Evolutionary conservation across 345 rosid genomes (phyloP).

Genomic region (Cardamine resedifolia): DNA sequence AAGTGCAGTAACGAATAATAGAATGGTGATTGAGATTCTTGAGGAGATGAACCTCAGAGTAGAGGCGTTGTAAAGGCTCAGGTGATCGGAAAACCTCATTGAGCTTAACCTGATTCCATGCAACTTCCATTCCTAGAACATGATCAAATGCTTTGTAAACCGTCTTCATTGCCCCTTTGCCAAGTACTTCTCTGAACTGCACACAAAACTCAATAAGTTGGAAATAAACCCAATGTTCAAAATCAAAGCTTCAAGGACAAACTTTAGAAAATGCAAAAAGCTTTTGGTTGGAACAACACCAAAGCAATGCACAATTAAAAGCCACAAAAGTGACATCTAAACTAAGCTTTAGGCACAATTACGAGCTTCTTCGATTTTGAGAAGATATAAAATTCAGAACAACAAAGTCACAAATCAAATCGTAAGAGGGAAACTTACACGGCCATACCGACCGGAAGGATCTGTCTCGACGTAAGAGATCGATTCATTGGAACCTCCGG

Average conservation of each 20-base stretch:
- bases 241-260: not conserved
- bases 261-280: not conserved
- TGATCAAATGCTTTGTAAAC: slow-evolving; percentile 93
- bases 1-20: slow-evolving; percentile 62
- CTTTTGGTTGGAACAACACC: too few species aligned
- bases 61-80: slow-evolving; percentile 76
- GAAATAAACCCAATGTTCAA: not conserved
- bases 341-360: not conserved
- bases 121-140: slow-evolving; percentile 85
- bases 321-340: not conserved
- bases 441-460: slow-evolving; percentile 87
- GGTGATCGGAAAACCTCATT: slow-evolving; percentile 73
- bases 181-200: slow-evolving; percentile 80
- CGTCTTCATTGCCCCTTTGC: slow-evolving; percentile 93
- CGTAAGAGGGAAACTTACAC: slow-evolving; percentile 55
- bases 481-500: slow-evolving; percentile 21
- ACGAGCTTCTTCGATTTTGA: not conserved
- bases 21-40: slow-evolving; percentile 74
- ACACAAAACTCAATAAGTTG: not conserved
- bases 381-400: not conserved
- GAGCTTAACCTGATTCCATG: slow-evolving; percentile 92
- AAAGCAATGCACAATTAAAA: not conserved
- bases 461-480: slow-evolving; percentile 68
- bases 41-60: slow-evolving; percentile 91
- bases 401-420: not conserved